Base-by-base conservation (phyloP, 768 basidiomycete species). In the Termitomyces sp. region DNA sequence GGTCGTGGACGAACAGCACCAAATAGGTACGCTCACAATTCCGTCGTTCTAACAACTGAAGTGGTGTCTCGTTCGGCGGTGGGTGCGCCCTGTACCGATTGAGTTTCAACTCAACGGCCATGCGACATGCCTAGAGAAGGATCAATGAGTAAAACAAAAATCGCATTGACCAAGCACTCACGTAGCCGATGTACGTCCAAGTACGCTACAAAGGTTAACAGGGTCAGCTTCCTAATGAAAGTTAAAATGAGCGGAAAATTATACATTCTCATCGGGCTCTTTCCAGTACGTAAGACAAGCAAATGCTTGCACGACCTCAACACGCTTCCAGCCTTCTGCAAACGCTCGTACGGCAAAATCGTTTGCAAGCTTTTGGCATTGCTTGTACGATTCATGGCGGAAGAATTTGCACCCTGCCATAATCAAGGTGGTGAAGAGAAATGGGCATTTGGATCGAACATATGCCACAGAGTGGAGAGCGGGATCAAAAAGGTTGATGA, bases 251-350 rank as follows among this genome's bases (percentile, higher is more conserved):
- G 46, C 60, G 57, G 29, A 4, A 37, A 40, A 29, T 12, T 20
- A 51, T 64, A 90, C 89, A 59, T 86, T 90, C 66, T 96, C 94
- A 64, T 91, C 87, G 45, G 92, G 89, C 67, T 92, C 91, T 70
- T 84, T 88, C 92, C 92, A 96, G 73, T 95, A 96, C 43, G 88
- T 92, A 62, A 96, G 78, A 67, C 92, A 93, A 20, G 90, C 88
- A 71, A 94, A 91, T 32, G 92, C 91, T 73, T 96, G 94, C 4
- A 92, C 89, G 25, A 94, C 86, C 73, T 94, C 94, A 56, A 96
- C 86, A 63, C 86, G 81, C 71, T 91, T 89, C 83, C 84, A 87
- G n/a, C 81, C 82, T 63, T 89, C 86, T 37, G 85, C 81, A 67
- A 95, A 93, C 9, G 92, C 91, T 60, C 85, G 83, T 32, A 89